Base-by-base conservation (phyloP, 108 stramenopile genomes). In the Cyclotella distinguenda region DNA sequence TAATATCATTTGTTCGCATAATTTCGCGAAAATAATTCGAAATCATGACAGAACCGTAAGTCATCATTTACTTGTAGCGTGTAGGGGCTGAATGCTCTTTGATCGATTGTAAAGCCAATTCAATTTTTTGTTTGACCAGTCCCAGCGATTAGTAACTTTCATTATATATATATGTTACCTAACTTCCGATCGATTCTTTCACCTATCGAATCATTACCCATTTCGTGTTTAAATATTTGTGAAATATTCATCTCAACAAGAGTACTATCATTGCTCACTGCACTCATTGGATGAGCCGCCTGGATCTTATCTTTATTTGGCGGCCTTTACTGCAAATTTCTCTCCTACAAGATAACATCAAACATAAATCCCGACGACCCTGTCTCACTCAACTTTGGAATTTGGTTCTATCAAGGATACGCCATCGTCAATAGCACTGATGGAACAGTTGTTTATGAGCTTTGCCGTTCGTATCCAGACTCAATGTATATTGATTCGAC, bases 371-470 rank as follows among this genome's bases (percentile, higher is more conserved):
- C 18, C 6, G 38, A 39, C 34, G 21, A 31, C 15, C 33, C 25
- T 5, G 8, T 44, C 35, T 38, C 23, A 28, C 27, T 59, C 16
- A 44, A 27, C 42, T 59, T 28, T 59, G 58, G 58, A 13, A 42
- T 59, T 4, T 59, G 58, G 40, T 28, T 23, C 15, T 59, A 59
- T 44, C 58, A 59, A 59, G 40, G 40, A 12, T 59, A n/a, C 28
- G 4, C 26, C 26, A 7, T 59, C 1, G 58, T 30, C 28, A 30
- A 2, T 43, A 30, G 2, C 58, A 0, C 27, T 3, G 58, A 44
- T 4, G 25, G 25, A 2, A 15, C 40, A 30, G 40, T 59, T 43
- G 42, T 59, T 3, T 59, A 30, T 44, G 42, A 59, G 21, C 25
- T 27, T 16, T 59, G 58, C 42, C 40, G 26, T 13, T 4, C 58